Base-by-base conservation (phyloP, 2,329 filamentous ascomycete species). In the Lecanosticta acicola region DNA sequence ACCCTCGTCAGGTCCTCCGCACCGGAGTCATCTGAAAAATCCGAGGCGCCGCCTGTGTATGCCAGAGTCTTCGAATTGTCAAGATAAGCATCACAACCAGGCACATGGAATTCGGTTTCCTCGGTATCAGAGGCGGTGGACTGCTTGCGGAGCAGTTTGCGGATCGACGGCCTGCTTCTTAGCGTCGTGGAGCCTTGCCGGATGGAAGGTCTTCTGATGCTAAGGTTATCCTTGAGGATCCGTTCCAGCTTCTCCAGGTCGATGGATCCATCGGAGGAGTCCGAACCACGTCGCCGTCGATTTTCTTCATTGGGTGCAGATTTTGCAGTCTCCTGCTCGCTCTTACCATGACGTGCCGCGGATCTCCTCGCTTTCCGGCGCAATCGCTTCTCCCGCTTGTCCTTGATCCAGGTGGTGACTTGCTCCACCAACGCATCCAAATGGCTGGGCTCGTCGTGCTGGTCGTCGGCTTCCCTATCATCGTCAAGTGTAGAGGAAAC, bases 61-160 rank as follows among this genome's bases (percentile, higher is more conserved):
- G 83, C 80, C 58, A 95, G 72, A 0, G 90, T 94, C 68, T 91
- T 93, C 3, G 87, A 85, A 61, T 96, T 96, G 68, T 97, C 91
- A 16, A 97, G 75, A 37, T 83, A 73, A 5, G 81, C 88, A 65
- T 96, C 88, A 56, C 90, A 94, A 53, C 79, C 81, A 1, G 91
- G 91, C 1, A 94, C 87, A n/a, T 86, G 68, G 14, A 81, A 75
- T 51, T 95, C 88, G n/a, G 80, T 80, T 52, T 95, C 90, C 48
- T 97, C 91, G 0, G 89, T 94, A 57, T 96, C 91, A 0, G 87
- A 93, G 3, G 85, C 76, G 1, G 73, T 59, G 70, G 69, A 59
- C 55, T 73, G 58, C 59, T 67, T 58, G 48, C 68, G 59, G 60
- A 49, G 60, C 5, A 61, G 45, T 39, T 58, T 63, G 45, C 56